Conservation (phyloP, 768 basidiomycete species). For the Boletus bicolor region DNA sequence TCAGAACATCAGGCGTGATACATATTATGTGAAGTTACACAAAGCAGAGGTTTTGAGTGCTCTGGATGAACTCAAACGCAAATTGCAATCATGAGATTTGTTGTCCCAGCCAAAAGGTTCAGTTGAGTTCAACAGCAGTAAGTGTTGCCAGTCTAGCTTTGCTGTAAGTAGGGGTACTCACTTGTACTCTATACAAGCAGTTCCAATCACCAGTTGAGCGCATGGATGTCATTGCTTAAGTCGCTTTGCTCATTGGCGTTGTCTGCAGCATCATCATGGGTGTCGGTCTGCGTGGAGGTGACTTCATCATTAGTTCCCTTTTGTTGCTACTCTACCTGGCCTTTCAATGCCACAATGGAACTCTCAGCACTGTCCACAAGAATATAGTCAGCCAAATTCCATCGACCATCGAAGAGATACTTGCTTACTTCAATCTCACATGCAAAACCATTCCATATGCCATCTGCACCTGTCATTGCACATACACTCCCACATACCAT, state of each 20-base stretch:
- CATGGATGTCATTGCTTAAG: constrained; percentile 3
- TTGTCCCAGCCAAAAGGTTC: not conserved
- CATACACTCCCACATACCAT: not conserved
- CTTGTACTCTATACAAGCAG: not conserved
- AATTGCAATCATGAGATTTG: not conserved
- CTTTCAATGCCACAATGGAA: not conserved
- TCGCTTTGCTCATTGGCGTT: not conserved
- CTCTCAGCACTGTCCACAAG: not conserved
- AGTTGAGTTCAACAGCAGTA: not conserved
- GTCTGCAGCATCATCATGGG: constrained; percentile 14
- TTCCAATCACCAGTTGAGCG: not conserved
- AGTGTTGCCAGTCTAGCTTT: not conserved
- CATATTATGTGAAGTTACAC: not conserved
- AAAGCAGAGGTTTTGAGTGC: not conserved
- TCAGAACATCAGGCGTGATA: not conserved
- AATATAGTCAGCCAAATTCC: constrained; percentile 5
- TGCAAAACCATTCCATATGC: not conserved
- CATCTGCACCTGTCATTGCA: not conserved
- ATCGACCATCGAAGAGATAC: not conserved
- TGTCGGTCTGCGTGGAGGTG: not conserved
- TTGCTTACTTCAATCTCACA: not conserved
- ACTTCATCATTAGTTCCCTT: constrained; percentile 22
- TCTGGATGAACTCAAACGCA: not conserved
- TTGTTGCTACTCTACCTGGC: constrained; percentile 1
- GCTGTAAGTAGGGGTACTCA: too few species aligned